A percentile compares a stretch with the other conserved stretches of the same genome.
phyloP scores from a whole-genome alignment of 179 eudicot genomes.

The Patellifolia procumbens region DNA sequence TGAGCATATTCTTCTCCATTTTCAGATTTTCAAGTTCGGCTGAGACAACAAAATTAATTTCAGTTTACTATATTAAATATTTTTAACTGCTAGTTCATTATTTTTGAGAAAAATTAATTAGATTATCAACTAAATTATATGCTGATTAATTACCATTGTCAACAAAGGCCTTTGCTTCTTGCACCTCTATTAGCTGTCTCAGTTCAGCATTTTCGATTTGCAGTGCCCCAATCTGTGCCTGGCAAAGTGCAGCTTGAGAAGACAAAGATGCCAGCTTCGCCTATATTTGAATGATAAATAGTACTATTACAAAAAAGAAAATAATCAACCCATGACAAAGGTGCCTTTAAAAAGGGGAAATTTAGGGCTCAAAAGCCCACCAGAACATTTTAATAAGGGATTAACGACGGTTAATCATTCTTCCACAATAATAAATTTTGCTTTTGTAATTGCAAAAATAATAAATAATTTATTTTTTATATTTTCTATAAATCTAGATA shows the following conservation, averaged over 20 bases:
- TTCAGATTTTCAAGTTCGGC: neutral
- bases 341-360: no score
- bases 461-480: no score
- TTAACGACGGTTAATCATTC: no score
- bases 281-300: neutral
- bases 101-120: neutral
- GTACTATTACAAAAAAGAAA: no score
- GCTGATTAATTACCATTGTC: constrained; percentile 7
- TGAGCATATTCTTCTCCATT: constrained; percentile 6
- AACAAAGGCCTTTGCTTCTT: neutral
- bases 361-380: no score
- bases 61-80: neutral
- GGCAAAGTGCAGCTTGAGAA: neutral
- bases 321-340: no score
- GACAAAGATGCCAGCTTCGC: neutral
- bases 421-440: no score
- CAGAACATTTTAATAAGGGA: no score
- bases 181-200: neutral
- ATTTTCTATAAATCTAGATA: no score
- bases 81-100: no score
- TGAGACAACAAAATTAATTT: neutral
- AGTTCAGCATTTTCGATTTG: neutral
- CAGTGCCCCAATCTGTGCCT: neutral
- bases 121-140: no score
- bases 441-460: no score